Evolutionary conservation across 805 yeast genomes (phyloP).

Genomic region (Candida orba): DNA sequence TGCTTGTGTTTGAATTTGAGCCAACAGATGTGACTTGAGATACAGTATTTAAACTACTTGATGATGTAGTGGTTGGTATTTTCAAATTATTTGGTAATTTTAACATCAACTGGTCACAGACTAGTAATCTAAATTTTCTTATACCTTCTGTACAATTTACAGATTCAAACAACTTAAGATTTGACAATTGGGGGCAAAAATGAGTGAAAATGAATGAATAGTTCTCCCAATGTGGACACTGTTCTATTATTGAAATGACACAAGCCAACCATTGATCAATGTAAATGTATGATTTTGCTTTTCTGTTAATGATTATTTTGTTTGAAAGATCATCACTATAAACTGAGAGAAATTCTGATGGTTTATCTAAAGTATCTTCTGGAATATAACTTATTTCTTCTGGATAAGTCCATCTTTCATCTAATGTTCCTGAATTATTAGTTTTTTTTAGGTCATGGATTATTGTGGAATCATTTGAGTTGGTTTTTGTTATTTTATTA

Average conservation of each 20-base stretch:
- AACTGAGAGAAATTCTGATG: constrained; percentile 21
- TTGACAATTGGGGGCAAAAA: constrained; percentile 63
- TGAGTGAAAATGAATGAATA: constrained; percentile 63
- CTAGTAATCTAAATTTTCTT: constrained; percentile 32
- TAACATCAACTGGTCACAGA: constrained; percentile 54
- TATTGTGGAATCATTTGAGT: constrained; percentile 11
- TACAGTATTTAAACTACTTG: background rate
- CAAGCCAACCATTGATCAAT: constrained; percentile 45
- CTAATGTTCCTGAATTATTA: constrained; percentile 9
- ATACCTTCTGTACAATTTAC: constrained; percentile 30
- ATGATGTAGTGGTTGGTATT: constrained; percentile 28
- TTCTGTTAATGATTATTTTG: constrained; percentile 17
- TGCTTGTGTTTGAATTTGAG: background rate
- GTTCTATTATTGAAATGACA: constrained; percentile 41
- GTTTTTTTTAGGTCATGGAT: background rate
- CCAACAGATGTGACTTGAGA: background rate
- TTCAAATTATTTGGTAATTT: constrained; percentile 36
- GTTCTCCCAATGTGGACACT: constrained; percentile 60
- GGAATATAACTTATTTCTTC: constrained; percentile 48
- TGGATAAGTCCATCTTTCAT: constrained; percentile 52
- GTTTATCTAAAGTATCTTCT: constrained; percentile 32
- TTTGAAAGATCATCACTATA: constrained; percentile 4
- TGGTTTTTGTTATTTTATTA: background rate
- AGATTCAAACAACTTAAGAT: constrained; percentile 42
- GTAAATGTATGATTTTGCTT: constrained; percentile 30